Percentiles rank a stretch among this genome's conserved stretches.
These are phyloP conservation scores for Chloris gayana DNA, from an alignment of 176 grass and related monocot genomes.

Conservation along the genomic window DNA sequence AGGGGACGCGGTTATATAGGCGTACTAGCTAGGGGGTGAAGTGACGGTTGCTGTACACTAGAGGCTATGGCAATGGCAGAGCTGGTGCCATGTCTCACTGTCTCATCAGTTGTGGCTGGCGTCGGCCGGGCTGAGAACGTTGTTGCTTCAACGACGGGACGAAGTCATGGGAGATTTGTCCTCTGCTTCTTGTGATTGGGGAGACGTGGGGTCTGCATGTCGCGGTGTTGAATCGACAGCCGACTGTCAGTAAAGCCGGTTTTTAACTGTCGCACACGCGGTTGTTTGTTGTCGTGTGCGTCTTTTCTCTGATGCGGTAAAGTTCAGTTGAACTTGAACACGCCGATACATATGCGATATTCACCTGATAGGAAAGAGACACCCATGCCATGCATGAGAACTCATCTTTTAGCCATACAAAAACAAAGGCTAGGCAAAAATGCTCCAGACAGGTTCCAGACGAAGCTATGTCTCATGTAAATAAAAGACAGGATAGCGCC, in stretches of 20 bases:
- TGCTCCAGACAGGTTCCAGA: not conserved
- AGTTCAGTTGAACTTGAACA: not conserved
- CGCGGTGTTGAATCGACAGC: conserved; percentile 20
- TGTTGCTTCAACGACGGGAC: conserved; percentile 3
- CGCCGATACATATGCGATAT: not conserved
- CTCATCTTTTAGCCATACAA: not conserved
- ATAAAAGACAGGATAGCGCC: not conserved
- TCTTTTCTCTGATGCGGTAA: not conserved
- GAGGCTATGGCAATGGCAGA: not conserved
- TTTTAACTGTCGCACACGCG: conserved; percentile 2
- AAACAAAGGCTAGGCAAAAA: not conserved
- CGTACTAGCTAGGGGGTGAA: conserved; percentile 20
- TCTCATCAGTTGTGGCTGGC: conserved; percentile 37
- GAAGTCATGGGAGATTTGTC: not conserved
- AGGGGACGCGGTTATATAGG: conserved; percentile 36
- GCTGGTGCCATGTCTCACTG: conserved; percentile 23
- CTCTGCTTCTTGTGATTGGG: not conserved
- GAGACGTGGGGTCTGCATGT: conserved; percentile 14
- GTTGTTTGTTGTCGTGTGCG: too few species aligned
- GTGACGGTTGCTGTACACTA: not conserved
- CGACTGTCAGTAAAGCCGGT: not conserved
- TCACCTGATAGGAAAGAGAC: not conserved
- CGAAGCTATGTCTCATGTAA: not conserved
- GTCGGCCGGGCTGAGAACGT: not conserved
- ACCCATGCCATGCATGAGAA: not conserved